Base-by-base conservation (phyloP, 441 rosid genomes). In the Erysimum cheiri region DNA sequence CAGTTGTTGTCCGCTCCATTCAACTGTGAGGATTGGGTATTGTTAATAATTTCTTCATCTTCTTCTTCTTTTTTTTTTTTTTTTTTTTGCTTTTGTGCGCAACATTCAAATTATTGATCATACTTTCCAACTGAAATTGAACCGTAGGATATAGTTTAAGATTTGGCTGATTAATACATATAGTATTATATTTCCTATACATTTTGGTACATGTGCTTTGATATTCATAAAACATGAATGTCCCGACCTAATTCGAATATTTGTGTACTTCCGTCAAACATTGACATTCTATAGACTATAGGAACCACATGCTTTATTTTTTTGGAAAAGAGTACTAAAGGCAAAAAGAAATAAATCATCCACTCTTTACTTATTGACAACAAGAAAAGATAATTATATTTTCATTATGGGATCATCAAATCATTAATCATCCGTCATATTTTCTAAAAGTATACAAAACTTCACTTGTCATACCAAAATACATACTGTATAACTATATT, bases 21-120 rank as follows among this genome's bases (percentile, higher is more conserved):
- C 40, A 35, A 19, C 17, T 53, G 62, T 57, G 60, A 65, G 37
- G 7, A 17, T 56, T 37, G 50, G 58, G 12, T 3, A 1, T 12
- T 40, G 8, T 26, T 9, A 2, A 26, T 26, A 10, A 32, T 53
- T n/a, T n/a, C n/a, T n/a, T n/a, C n/a, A n/a, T n/a, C n/a, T n/a
- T n/a, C n/a, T 4, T 10, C 2, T 2, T 22, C 24, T 22, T 22
- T 2, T 22, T 22, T 2, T 0, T 35, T 14, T 8, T 1, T 3
- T 35, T 10, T 9, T 8, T 1, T 55, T 5, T n/a, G 3, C 12
- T 33, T 31, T 14, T 55, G 29, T 61, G 54, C 1, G 8, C 15
- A 26, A 67, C 44, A 19, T 74, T 74, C 70, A 62, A 74, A 75
- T 69, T 4, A 75, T 75, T 75, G 74, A 74, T 46, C 54, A 67